Conservation (phyloP, 1,139 yeast genomes). For the Sugiyamaella neomexicana region DNA sequence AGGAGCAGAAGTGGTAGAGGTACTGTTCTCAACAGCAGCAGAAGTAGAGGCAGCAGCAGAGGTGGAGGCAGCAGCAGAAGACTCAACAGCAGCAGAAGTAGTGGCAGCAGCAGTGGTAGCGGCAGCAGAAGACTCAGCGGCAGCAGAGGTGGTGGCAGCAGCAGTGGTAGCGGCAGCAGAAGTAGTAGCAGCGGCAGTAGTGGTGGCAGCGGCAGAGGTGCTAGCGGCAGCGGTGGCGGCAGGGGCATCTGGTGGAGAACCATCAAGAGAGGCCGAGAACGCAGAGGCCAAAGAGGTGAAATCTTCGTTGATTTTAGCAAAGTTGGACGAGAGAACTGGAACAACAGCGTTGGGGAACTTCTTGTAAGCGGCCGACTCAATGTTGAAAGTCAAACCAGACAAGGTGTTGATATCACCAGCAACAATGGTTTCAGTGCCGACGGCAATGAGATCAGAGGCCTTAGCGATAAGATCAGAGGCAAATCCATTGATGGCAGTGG, state of each 20-base stretch:
- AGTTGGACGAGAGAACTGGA: constrained; percentile 17
- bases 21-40: constrained; percentile 13
- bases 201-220: constrained; percentile 17
- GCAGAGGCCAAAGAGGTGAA: constrained; percentile 18
- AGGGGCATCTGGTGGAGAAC: constrained; percentile 19
- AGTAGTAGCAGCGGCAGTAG: constrained; percentile 18
- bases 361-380: constrained; percentile 22
- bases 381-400: constrained; percentile 19
- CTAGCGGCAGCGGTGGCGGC: constrained; percentile 17
- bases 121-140: constrained; percentile 17
- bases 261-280: constrained; percentile 17
- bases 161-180: constrained; percentile 21
- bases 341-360: constrained; percentile 19
- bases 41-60: constrained; percentile 19
- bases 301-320: constrained; percentile 22
- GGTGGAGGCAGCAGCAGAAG: constrained; percentile 14
- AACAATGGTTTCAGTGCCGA: constrained; percentile 29
- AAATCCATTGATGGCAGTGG: constrained; percentile 21
- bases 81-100: constrained; percentile 7
- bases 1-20: constrained; percentile 20
- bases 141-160: constrained; percentile 17
- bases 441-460: constrained; percentile 28
- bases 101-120: constrained; percentile 20
- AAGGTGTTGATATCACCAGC: constrained; percentile 23
- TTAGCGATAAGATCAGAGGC: constrained; percentile 26